phyloP scores from a whole-genome alignment of 169 alveolate genomes.

The Plasmodium gallinaceum region DNA sequence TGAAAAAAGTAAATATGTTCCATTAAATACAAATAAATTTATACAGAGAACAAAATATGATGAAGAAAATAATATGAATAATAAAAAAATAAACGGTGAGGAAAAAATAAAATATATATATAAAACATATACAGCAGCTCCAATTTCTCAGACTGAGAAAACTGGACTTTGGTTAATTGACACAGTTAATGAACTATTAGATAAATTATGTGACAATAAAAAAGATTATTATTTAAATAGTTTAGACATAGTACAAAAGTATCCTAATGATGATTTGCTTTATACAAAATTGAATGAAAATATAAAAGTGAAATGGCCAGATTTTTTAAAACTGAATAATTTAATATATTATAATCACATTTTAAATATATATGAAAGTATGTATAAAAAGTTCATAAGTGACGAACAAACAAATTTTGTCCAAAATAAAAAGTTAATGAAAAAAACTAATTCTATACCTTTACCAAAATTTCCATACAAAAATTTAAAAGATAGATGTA shows the following conservation, averaged over 20 bases:
- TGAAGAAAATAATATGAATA: conserved; percentile 4
- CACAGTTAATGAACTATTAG: conserved; percentile 32
- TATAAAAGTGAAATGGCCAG: conserved; percentile 30
- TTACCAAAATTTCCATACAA: conserved; percentile 46
- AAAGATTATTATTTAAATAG: conserved; percentile 8
- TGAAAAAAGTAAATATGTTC: not conserved
- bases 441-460: not conserved
- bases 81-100: not conserved
- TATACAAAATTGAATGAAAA: conserved; percentile 11
- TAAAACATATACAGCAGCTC: conserved; percentile 5
- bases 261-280: not conserved
- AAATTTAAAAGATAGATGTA: conserved; percentile 41
- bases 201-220: conserved; percentile 32
- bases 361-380: conserved; percentile 43
- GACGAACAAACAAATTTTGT: not conserved
- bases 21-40: not conserved
- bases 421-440: not conserved
- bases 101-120: conserved; percentile 14
- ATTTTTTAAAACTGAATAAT: conserved; percentile 25
- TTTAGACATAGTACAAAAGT: not conserved
- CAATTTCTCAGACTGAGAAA: conserved; percentile 19
- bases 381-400: conserved; percentile 20
- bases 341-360: conserved; percentile 41
- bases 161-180: conserved; percentile 50
- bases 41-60: not conserved